Conservation (phyloP, 176 grass and related monocot species). For the Carex kokanica region DNA sequence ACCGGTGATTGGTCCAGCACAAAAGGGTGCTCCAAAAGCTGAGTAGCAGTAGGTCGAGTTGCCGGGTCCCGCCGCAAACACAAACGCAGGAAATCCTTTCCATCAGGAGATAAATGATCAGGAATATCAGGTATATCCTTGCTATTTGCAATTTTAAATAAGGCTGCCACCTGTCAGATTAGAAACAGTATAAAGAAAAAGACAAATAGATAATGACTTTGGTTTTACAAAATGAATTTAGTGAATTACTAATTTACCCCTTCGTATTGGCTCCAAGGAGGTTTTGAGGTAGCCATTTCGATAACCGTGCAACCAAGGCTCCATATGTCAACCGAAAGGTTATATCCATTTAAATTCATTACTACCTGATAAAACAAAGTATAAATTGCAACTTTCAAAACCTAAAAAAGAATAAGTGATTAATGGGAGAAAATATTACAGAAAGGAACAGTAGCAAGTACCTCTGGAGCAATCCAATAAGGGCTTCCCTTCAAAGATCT, state of each 20-base stretch:
- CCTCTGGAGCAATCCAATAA: constrained; percentile 99
- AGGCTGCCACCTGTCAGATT: constrained; percentile 77
- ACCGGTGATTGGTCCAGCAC: constrained; percentile 64
- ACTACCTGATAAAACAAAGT: constrained; percentile 55
- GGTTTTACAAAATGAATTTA: constrained; percentile 27
- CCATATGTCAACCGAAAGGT: constrained; percentile 90
- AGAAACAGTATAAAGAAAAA: constrained; percentile 11
- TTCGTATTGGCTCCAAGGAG: constrained; percentile 91
- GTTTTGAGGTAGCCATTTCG: constrained; percentile 92
- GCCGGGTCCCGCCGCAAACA: constrained; percentile 79
- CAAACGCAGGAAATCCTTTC: constrained; percentile 63
- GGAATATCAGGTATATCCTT: constrained; percentile 96
- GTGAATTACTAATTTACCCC: constrained; percentile 58
- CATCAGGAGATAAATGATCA: constrained; percentile 61
- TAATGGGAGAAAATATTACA: background rate
- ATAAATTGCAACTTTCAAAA: background rate
- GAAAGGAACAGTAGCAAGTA: constrained; percentile 23
- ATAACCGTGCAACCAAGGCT: constrained; percentile 96
- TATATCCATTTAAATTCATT: constrained; percentile 85
- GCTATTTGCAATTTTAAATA: constrained; percentile 99
- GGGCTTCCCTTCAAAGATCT: constrained; percentile 96
- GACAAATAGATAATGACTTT: background rate
- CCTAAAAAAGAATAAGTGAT: background rate
- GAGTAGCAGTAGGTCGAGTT: constrained; percentile 54
- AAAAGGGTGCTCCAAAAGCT: constrained; percentile 86